Evolutionary conservation across 768 basidiomycete genomes (phyloP).

Genomic region (Boletus speciosus): DNA sequence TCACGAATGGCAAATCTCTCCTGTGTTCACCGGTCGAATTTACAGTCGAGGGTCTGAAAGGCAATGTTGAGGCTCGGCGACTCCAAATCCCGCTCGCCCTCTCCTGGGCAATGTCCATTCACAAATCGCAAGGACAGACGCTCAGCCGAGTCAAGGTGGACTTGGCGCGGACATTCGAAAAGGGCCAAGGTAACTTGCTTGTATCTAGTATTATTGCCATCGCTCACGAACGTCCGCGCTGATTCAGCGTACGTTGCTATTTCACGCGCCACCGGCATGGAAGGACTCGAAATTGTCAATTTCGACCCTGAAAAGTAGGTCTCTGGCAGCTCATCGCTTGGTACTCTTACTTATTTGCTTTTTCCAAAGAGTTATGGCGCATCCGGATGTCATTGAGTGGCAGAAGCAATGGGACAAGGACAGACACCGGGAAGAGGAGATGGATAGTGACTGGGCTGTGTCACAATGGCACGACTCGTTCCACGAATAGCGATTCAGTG

Average conservation of each 20-base stretch:
- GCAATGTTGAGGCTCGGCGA: constrained; percentile 34
- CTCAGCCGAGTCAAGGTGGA: constrained; percentile 93
- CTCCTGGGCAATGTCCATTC: constrained; percentile 97
- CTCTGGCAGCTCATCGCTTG: background rate
- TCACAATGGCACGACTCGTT: constrained; percentile 32
- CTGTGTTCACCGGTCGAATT: constrained; percentile 36
- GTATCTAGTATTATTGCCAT: background rate
- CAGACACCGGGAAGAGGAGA: constrained; percentile 30
- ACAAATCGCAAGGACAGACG: constrained; percentile 98
- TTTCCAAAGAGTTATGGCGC: constrained; percentile 33
- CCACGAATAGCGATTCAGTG: constrained; percentile 3
- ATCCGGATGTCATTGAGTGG: constrained; percentile 34
- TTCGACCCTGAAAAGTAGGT: constrained; percentile 34
- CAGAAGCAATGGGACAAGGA: constrained; percentile 27
- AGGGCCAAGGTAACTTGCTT: constrained; percentile 48
- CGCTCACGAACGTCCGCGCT: background rate
- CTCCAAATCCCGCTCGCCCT: constrained; percentile 76
- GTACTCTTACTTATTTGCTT: background rate
- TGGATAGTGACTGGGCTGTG: constrained; percentile 32
- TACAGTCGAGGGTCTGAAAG: constrained; percentile 31
- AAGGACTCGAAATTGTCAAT: constrained; percentile 37
- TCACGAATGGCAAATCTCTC: constrained; percentile 29
- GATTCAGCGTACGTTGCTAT: constrained; percentile 34
- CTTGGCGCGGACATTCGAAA: constrained; percentile 86
- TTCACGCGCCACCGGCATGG: constrained; percentile 40